Conservation (phyloP, 352 stramenopile species). For the Ochromonadaceae sp. region DNA sequence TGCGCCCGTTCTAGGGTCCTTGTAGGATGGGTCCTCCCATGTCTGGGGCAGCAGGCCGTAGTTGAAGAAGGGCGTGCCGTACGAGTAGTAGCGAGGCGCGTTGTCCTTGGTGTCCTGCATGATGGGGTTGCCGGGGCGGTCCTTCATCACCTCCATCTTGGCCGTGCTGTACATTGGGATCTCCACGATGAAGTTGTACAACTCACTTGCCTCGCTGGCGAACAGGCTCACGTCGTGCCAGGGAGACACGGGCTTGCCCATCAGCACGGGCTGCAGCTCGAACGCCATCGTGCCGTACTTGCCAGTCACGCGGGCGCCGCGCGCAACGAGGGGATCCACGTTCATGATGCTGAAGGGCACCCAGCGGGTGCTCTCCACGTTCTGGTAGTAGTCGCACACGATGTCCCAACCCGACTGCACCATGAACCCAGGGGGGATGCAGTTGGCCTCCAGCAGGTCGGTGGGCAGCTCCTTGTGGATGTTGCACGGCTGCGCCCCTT, state of each 20-base stretch:
- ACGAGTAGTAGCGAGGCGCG: conserved; percentile 85
- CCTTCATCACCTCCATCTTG: conserved; percentile 98
- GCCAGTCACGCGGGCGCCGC: conserved; percentile 49
- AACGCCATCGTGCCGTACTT: conserved; percentile 50
- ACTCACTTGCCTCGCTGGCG: conserved; percentile 53
- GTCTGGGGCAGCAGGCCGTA: conserved; percentile 95
- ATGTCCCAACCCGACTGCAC: conserved; percentile 92
- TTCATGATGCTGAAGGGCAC: conserved; percentile 48
- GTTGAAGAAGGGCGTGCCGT: conserved; percentile 95
- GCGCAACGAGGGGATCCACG: conserved; percentile 42
- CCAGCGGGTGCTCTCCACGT: conserved; percentile 64
- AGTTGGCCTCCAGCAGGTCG: conserved; percentile 66
- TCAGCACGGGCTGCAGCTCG: conserved; percentile 33
- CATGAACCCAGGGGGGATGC: conserved; percentile 94
- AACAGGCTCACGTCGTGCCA: conserved; percentile 91
- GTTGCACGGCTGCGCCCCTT: conserved; percentile 78
- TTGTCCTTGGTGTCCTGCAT: conserved; percentile 93
- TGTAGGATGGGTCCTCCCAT: conserved; percentile 87
- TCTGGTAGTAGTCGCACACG: conserved; percentile 96
- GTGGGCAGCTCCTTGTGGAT: conserved; percentile 50
- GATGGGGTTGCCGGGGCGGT: conserved; percentile 82
- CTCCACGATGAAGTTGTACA: conserved; percentile 94
- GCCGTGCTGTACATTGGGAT: conserved; percentile 90
- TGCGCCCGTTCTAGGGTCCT: conserved; percentile 50
- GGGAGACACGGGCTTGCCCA: conserved; percentile 57